Conservation (phyloP, 768 basidiomycete genomes). For the Cyclocybe aegerita region DNA sequence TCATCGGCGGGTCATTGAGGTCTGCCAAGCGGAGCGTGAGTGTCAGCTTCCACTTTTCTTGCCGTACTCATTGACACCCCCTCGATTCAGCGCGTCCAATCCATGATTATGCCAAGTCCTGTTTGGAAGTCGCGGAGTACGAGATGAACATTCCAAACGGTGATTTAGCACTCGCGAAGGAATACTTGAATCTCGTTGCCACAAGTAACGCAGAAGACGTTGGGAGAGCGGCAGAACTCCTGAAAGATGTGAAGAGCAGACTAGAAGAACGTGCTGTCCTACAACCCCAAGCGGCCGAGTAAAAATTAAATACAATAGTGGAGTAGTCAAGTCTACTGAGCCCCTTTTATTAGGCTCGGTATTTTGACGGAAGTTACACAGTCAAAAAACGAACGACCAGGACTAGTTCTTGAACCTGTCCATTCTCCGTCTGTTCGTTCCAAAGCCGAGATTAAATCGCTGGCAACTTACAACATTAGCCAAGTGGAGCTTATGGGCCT, state of each 20-base stretch:
- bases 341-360: too few relatives aligned
- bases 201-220: slow-evolving; percentile 83
- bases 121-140: slow-evolving; percentile 80
- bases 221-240: slow-evolving; percentile 65
- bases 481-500: too few relatives aligned
- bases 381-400: too few relatives aligned
- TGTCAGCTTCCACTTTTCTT: slow-evolving; percentile 15
- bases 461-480: too few relatives aligned
- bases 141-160: slow-evolving; percentile 64
- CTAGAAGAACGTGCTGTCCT: slow-evolving; percentile 25
- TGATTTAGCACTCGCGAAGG: slow-evolving; percentile 67
- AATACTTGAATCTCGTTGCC: slow-evolving; percentile 73
- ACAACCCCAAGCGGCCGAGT: not conserved
- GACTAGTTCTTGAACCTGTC: too few relatives aligned
- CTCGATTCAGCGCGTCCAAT: slow-evolving; percentile 57
- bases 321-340: too few relatives aligned
- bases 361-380: too few relatives aligned
- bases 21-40: slow-evolving; percentile 64
- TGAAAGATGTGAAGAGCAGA: slow-evolving; percentile 53
- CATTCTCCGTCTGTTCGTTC: too few relatives aligned
- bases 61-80: slow-evolving; percentile 17
- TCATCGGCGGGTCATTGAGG: slow-evolving; percentile 78
- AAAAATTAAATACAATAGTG: too few relatives aligned
- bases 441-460: too few relatives aligned
- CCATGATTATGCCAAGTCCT: slow-evolving; percentile 81